Conservation (phyloP, 306 rosid species). For the Vicia faba region DNA sequence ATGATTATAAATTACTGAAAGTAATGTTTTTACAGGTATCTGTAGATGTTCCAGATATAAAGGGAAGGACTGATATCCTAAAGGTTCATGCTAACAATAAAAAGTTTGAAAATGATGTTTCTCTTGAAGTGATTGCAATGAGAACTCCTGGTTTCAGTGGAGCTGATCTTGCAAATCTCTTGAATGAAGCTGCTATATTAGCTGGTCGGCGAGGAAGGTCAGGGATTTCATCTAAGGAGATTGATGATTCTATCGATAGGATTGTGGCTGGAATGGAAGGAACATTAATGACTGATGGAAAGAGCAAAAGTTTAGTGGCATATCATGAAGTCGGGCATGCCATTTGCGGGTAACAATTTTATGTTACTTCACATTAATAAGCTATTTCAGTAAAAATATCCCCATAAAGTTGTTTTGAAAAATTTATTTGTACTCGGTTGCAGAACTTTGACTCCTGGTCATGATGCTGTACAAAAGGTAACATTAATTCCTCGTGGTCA, state of each 20-base stretch:
- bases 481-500: constrained; percentile 96
- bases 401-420: constrained; percentile 16
- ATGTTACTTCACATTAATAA: constrained; percentile 2
- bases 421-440: constrained; percentile 32
- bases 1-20: constrained; percentile 19
- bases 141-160: constrained; percentile 99
- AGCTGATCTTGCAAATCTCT: constrained; percentile 98
- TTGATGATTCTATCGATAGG: constrained; percentile 97
- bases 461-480: constrained; percentile 95
- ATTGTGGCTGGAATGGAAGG: constrained; percentile 99
- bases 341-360: constrained; percentile 72
- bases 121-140: constrained; percentile 94
- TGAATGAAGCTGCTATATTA: constrained; percentile 96
- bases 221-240: constrained; percentile 89
- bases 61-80: constrained; percentile 93
- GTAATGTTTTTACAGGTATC: constrained; percentile 62
- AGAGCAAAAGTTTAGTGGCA: constrained; percentile 96
- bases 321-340: constrained; percentile 99
- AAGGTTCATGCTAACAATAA: constrained; percentile 96
- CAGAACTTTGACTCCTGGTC: constrained; percentile 99
- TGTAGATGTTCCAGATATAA: constrained; percentile 93
- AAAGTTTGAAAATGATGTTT: constrained; percentile 85
- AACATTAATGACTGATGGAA: constrained; percentile 98
- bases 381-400: constrained; percentile 11
- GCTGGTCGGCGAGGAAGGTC: constrained; percentile 94